Evolutionary conservation across 1,284 basidiomycete species (phyloP), one percentile per base, ranked within the genome.

Genomic region (Athelia psychrophila): DNA sequence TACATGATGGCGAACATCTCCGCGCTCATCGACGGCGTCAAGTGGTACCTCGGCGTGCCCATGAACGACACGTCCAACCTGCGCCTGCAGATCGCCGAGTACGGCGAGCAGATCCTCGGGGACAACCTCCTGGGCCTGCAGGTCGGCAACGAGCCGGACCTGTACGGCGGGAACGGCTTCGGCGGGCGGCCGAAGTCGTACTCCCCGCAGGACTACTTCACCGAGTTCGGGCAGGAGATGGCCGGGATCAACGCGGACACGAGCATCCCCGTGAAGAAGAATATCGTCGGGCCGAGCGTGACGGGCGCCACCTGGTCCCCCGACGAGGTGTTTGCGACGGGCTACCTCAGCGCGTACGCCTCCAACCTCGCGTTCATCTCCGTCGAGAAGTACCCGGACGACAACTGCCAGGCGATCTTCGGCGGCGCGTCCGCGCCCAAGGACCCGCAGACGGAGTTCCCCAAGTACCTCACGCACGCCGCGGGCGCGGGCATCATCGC

Each of bases 1-100:
- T n/a, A n/a, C n/a, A n/a, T n/a, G n/a, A n/a, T n/a, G n/a, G n/a
- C 69, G 22, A 86, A 85, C 55, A 78, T 87, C 45, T 81, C 81
- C 0, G 55, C 70, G 0, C 64, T 83, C 4, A 71, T 81, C 13
- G 77, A 78, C 49, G 71, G 79, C 6, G n/a, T n/a, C n/a, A 70
- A 77, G 38, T 87, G 85, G 84, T 84, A 76, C 63, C 73, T 86
- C 15, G 80, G 80, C 70, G 57, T 77, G 5, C 67, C 73, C 0
- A 75, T 78, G 66, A 77, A 76, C 56, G 67, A 72, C 52, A 66
- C 69, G 4, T 67, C 67, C 2, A 74, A 79, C 48, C 65, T 74
- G 18, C 66, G 60, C 1, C 60, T 77, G 4, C 58, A 70, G 5
- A 75, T 77, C 10, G 75, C 74, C 5, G 62, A 71, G 45, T 67